A percentile compares a stretch with the other conserved stretches of the same genome.
phyloP scores from a whole-genome alignment of 163 green algal genomes.

The Prototheca cutis region DNA sequence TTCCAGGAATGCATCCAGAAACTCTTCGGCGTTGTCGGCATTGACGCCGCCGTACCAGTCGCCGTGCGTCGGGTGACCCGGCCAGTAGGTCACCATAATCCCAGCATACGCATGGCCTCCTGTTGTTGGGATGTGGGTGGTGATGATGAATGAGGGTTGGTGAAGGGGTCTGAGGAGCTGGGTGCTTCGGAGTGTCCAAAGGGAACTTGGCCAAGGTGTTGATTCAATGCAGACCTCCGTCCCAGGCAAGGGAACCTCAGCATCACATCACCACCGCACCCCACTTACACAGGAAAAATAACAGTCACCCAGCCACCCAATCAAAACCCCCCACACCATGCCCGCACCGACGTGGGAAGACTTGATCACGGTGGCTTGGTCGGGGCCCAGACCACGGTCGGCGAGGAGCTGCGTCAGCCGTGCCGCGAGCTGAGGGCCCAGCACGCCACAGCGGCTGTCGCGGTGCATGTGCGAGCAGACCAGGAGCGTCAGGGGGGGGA shows the following conservation, averaged over 20 bases:
- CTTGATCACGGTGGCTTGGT: conserved; percentile 15
- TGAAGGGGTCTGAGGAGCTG: too few species aligned
- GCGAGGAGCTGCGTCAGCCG: conserved; percentile 8
- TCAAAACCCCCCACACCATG: too few species aligned
- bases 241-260: too few species aligned
- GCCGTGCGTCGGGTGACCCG: conserved; percentile 21
- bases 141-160: too few species aligned
- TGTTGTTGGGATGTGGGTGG: too few species aligned
- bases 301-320: too few species aligned
- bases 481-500: conserved; percentile 1
- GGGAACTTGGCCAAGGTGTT: too few species aligned
- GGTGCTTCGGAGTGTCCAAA: too few species aligned
- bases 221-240: too few species aligned
- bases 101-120: too few species aligned
- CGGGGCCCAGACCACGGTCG: not conserved
- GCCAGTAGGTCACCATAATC: conserved; percentile 33
- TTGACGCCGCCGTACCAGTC: conserved; percentile 43
- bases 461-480: conserved; percentile 26
- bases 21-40: conserved; percentile 17
- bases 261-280: too few species aligned
- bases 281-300: too few species aligned
- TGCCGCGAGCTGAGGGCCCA: conserved; percentile 18
- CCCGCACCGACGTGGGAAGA: conserved; percentile 35
- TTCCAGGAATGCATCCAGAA: conserved; percentile 17
- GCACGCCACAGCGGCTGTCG: conserved; percentile 29